Conservation (phyloP, 2,329 filamentous ascomycete species). For the Hymenoscyphus linearis region DNA sequence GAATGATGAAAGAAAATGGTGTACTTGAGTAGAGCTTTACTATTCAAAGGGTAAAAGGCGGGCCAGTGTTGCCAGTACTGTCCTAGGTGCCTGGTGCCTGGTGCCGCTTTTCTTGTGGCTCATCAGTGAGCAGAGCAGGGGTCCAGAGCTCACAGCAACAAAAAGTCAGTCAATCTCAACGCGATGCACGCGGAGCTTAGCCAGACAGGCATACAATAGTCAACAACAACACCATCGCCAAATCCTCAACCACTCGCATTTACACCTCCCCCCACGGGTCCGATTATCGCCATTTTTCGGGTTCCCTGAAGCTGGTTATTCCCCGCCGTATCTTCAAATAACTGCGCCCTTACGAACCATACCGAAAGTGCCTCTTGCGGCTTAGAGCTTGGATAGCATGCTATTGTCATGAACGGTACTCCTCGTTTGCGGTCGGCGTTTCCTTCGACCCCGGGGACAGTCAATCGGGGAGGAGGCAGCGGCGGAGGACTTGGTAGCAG, state of each 20-base stretch:
- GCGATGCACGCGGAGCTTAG: background rate
- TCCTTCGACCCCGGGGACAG: conserved; percentile 64
- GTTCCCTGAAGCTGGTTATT: background rate
- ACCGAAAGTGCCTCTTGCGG: conserved; percentile 8
- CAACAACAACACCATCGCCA: conserved; percentile 1
- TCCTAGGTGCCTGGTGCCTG: too few species aligned
- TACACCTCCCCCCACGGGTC: background rate
- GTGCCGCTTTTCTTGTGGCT: background rate
- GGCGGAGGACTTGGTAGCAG: conserved; percentile 12
- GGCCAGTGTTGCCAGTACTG: background rate
- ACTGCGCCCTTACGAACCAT: background rate
- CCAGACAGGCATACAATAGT: background rate
- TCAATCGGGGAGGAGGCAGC: conserved; percentile 3
- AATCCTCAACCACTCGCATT: background rate
- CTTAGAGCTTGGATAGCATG: conserved; percentile 25
- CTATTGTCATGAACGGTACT: conserved; percentile 74
- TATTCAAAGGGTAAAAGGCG: background rate
- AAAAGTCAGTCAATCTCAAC: background rate
- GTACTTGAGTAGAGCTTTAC: background rate
- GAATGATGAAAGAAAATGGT: too few species aligned
- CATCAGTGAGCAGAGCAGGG: background rate
- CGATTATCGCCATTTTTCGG: background rate
- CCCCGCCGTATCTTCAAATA: background rate
- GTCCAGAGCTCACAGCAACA: background rate
- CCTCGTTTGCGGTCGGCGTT: conserved; percentile 78